Evolutionary conservation across 352 stramenopile genomes (phyloP).

Genomic region (Phytophthora tubulina): DNA sequence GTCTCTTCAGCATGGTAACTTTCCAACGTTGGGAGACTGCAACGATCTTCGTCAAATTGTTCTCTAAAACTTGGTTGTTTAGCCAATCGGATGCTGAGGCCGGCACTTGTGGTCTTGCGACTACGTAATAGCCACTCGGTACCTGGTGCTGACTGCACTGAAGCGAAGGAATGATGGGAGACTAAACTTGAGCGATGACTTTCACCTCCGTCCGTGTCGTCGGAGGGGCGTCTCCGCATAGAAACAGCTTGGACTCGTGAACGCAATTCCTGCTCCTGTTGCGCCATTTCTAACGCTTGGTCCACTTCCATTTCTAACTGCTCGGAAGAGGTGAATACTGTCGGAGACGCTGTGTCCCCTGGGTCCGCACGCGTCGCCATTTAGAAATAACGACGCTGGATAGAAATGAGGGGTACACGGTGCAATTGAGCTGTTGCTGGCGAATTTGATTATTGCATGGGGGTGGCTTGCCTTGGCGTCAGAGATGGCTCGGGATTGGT

Average conservation of each 20-base stretch:
- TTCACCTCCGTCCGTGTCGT: constrained; percentile 40
- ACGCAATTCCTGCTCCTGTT: constrained; percentile 43
- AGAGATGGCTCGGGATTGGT: no score
- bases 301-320: constrained; percentile 27
- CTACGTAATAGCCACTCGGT: constrained; percentile 32
- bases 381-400: constrained; percentile 2
- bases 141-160: constrained; percentile 31
- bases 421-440: no score
- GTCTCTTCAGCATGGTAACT: constrained; percentile 40
- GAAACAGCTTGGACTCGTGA: constrained; percentile 64
- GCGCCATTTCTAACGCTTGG: constrained; percentile 19
- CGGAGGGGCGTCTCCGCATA: constrained; percentile 51
- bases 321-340: not conserved
- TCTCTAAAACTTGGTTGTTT: constrained; percentile 57
- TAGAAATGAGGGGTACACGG: not conserved
- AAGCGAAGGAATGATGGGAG: constrained; percentile 52
- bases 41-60: constrained; percentile 65
- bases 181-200: constrained; percentile 49
- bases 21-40: constrained; percentile 62
- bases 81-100: constrained; percentile 27
- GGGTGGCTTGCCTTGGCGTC: no score
- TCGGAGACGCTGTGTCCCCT: not conserved
- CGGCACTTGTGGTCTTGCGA: constrained; percentile 21
- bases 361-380: constrained; percentile 18
- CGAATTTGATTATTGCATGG: no score